Conservation (phyloP, 768 basidiomycete genomes). For the Amanita polypyramis region DNA sequence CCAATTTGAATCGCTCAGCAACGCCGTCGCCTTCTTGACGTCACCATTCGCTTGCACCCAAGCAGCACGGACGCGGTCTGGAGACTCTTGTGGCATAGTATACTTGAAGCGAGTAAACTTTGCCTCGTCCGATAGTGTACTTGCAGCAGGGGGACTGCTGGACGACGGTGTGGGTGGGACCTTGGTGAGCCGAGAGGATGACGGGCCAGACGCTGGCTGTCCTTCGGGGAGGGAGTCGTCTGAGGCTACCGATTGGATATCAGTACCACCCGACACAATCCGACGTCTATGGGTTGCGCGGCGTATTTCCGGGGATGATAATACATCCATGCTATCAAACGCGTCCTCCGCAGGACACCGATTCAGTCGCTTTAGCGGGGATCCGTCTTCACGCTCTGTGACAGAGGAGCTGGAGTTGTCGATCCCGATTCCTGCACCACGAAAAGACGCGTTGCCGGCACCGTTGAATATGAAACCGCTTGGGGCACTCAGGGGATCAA, state of each 20-base stretch:
- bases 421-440: slow-evolving; percentile 31
- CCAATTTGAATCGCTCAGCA: slow-evolving; percentile 53
- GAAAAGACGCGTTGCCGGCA: slow-evolving; percentile 40
- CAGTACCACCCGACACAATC: slow-evolving; percentile 22
- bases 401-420: slow-evolving; percentile 26
- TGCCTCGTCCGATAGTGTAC: slow-evolving; percentile 21
- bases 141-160: slow-evolving; percentile 17
- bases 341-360: slow-evolving; percentile 32
- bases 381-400: slow-evolving; percentile 40
- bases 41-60: slow-evolving; percentile 58
- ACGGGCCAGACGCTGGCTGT: slow-evolving; percentile 30
- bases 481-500: slow-evolving; percentile 49
- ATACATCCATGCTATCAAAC: slow-evolving; percentile 31
- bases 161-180: slow-evolving; percentile 28
- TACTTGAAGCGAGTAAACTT: slow-evolving; percentile 52
- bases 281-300: slow-evolving; percentile 41
- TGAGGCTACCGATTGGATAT: slow-evolving; percentile 46
- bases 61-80: slow-evolving; percentile 44
- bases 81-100: slow-evolving; percentile 43
- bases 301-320: slow-evolving; percentile 51
- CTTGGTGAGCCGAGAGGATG: slow-evolving; percentile 46
- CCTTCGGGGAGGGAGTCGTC: slow-evolving; percentile 58
- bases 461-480: slow-evolving; percentile 44
- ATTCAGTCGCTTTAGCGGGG: slow-evolving; percentile 64
- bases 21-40: slow-evolving; percentile 44